Evolutionary conservation across 345 rosid genomes (phyloP).

Genomic region (Acer saccharum): DNA sequence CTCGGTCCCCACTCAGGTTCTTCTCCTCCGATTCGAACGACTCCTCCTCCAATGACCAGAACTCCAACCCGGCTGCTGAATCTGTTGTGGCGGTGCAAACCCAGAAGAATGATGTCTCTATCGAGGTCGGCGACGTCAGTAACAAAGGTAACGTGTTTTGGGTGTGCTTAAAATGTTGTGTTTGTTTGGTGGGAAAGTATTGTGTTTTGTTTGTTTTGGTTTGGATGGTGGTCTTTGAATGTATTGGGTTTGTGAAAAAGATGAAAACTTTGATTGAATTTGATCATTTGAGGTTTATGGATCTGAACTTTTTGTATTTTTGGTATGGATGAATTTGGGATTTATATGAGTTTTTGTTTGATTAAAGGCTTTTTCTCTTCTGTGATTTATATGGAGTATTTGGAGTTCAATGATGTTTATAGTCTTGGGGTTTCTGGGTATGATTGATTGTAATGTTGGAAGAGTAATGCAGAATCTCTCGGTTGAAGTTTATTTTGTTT

Average conservation of each 20-base stretch:
- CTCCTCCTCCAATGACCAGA: constrained; percentile 31
- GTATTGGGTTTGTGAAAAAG: neutral
- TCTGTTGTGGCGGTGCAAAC: constrained; percentile 22
- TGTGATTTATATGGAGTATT: neutral
- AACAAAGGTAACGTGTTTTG: constrained; percentile 32
- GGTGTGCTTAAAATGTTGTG: neutral
- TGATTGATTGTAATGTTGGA: neutral
- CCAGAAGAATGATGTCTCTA: constrained; percentile 25
- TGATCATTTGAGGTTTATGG: neutral
- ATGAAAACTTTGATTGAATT: neutral
- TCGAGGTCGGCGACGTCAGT: constrained; percentile 35
- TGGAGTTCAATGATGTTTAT: neutral
- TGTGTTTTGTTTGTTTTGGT: too few species aligned
- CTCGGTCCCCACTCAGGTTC: constrained; percentile 31
- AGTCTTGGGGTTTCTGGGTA: neutral
- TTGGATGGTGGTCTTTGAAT: too few species aligned
- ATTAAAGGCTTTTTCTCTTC: neutral
- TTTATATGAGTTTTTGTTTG: neutral
- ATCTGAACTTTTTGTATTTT: neutral
- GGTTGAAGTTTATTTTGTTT: neutral
- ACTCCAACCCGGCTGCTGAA: constrained; percentile 18
- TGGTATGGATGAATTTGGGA: neutral
- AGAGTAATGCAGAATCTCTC: neutral
- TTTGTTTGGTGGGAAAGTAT: too few species aligned
- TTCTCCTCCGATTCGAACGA: constrained; percentile 49